Base-by-base conservation (phyloP, 257 asterid species). In the Solanum sejunctum region DNA sequence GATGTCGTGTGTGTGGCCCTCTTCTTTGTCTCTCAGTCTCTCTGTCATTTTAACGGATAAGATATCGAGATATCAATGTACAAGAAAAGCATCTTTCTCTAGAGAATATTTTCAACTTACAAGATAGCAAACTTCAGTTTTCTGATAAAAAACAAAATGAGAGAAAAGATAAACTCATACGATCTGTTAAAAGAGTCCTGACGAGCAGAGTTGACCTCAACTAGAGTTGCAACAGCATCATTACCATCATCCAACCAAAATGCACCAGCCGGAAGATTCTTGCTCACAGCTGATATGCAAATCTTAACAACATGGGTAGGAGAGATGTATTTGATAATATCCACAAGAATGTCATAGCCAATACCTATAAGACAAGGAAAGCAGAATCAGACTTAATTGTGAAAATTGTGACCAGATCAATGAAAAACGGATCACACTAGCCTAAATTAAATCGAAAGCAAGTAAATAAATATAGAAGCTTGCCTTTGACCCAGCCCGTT, bases 401-500 rank as follows among this genome's bases (percentile, higher is more conserved):
- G 13, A 26, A 75, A 49, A 75, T 52, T 75, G 45, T 15, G 41
- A 47, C 60, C 81, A 23, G 41, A 23, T 77, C 45, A 11, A 77
- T 51, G 63, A 77, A 49, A 26, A 51, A 3, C 1, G 2, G 1
- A 51, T 26, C 47, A 77, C 47, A 15, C 64, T 16, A 77, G 49
- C 9, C 64, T 51, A 77, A 26, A 52, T 51, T 51, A 28, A 55
- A 77, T 69, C 12, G 64, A 36, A 70, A 73, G 56, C 54, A 86
- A 71, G 85, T 78, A 43, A 84, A 82, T 60, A 80, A 85, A 64
- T 41, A 84, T 55, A 58, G 85, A 77, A 86, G 41, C 84, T 61
- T 79, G 92, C 98, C 99, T 94, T 96, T 96, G 56, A 96, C 98
- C 99, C 99, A 96, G 82, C 98, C 99, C 6, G 97, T 93, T 83